Evolutionary conservation across 2,329 filamentous ascomycete genomes (phyloP).

Genomic region (Tothia fuscella): DNA sequence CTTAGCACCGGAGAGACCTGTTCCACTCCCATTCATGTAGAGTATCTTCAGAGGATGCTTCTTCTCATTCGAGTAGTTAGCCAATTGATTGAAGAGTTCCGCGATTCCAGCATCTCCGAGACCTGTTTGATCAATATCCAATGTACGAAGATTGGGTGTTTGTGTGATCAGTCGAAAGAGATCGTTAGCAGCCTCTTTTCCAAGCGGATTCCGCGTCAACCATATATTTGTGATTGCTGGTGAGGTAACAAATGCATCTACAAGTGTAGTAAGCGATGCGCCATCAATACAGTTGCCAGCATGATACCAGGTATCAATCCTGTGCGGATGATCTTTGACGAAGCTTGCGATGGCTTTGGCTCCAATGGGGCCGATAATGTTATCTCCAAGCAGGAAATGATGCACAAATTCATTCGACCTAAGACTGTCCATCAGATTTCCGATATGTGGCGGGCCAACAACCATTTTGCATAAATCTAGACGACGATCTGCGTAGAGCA

Average conservation of each 20-base stretch:
- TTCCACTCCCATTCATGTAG: slow-evolving; percentile 24
- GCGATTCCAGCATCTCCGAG: slow-evolving; percentile 36
- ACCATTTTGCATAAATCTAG: slow-evolving; percentile 47
- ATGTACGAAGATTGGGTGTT: slow-evolving; percentile 32
- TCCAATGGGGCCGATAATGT: slow-evolving; percentile 40
- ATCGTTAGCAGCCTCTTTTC: slow-evolving; percentile 26
- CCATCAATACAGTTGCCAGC: slow-evolving; percentile 43
- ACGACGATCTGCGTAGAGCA: slow-evolving; percentile 39
- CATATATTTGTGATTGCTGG: slow-evolving; percentile 38
- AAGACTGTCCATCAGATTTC: slow-evolving; percentile 38
- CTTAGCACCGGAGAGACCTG: slow-evolving; percentile 16
- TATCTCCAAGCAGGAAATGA: slow-evolving; percentile 44
- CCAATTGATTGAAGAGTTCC: slow-evolving; percentile 30
- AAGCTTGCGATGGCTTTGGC: slow-evolving; percentile 36
- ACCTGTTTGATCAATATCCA: slow-evolving; percentile 44
- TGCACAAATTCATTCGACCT: slow-evolving; percentile 35
- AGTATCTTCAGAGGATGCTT: slow-evolving; percentile 19
- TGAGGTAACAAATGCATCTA: slow-evolving; percentile 34
- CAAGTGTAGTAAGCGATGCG: slow-evolving; percentile 29
- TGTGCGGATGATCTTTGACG: slow-evolving; percentile 32
- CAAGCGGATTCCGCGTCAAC: slow-evolving; percentile 44
- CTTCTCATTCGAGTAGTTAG: slow-evolving; percentile 19
- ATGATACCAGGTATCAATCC: slow-evolving; percentile 45
- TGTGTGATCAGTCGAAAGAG: slow-evolving; percentile 34
- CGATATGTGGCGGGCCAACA: slow-evolving; percentile 40